Evolutionary conservation across 192 early-diverging fungal species (phyloP), one percentile per base, ranked within the genome.

Genomic region (Rhizophlyctis rosea): DNA sequence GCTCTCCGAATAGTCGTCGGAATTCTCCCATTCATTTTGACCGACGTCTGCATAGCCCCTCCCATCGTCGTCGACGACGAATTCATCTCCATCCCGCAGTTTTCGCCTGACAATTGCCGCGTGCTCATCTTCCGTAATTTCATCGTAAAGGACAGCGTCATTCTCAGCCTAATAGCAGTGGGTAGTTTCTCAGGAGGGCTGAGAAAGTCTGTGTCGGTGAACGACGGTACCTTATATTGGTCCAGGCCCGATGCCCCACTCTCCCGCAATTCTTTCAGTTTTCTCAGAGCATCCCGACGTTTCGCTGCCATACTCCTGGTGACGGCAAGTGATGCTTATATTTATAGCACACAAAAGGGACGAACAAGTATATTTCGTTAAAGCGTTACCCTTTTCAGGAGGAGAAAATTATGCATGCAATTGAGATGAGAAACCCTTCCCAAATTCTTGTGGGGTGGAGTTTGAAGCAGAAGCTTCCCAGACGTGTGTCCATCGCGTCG

Each of bases 21-120:
- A 81, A 21, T 81, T 73, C 3, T 85, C 59, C 25, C 79, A 68
- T 50, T 68, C 67, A 34, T 68, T 85, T 52, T 84, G 70, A 48
- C 81, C 82, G 18, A 67, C 71, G 66, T 90, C 89, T 9, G 82
- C 88, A 39, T 74, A 64, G 21, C 87, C 79, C 53, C 52, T 23
- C 4, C 59, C 80, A 54, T 87, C 88, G 49, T 90, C 87, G 59
- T 87, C 84, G 14, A 80, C 80, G 0, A 90, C 80, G 73, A 86
- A 86, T 24, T 85, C 76, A 61, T 80, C 77, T 23, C 82, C 67
- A 29, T 76, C 48, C 44, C 57, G 27, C 60, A 65, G 65, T 32
- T 70, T 58, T 24, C 69, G 53, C 50, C 74, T 21, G 13, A 64
- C 49, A 13, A 66, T 56, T 47, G 73, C 70, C 30, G 75, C 64